A percentile compares a stretch with the other conserved stretches of the same genome.
Evolutionary conservation across 768 basidiomycete genomes (phyloP).

Genomic region (Lentinula sp.): DNA sequence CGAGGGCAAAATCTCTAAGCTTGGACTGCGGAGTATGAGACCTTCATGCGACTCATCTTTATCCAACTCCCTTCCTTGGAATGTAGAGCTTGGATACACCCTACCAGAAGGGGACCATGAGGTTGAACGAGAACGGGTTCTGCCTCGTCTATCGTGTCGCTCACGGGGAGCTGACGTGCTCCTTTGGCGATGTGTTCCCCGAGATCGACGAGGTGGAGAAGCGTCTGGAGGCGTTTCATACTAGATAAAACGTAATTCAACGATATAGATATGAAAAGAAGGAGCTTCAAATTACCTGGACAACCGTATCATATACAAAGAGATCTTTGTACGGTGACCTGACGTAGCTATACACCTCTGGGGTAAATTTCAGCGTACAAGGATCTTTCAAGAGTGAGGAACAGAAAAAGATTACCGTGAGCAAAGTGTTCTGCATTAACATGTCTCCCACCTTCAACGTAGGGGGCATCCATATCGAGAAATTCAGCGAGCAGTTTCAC

Average conservation of each 20-base stretch:
- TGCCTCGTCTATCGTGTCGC: background rate
- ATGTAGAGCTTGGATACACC: slow-evolving; percentile 15
- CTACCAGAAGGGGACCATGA: slow-evolving; percentile 33
- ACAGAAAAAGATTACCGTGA: slow-evolving; percentile 56
- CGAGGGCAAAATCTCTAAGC: background rate
- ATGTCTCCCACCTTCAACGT: slow-evolving; percentile 48
- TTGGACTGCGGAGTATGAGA: background rate
- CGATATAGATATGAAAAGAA: background rate
- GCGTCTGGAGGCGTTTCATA: slow-evolving; percentile 50
- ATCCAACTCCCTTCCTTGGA: background rate
- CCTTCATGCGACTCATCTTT: background rate
- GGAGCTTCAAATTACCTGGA: slow-evolving; percentile 51
- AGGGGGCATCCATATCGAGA: slow-evolving; percentile 69
- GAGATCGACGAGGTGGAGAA: slow-evolving; percentile 23
- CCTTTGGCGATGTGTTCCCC: background rate
- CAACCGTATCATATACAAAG: slow-evolving; percentile 71
- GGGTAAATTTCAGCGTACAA: background rate
- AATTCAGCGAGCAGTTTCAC: slow-evolving; percentile 83
- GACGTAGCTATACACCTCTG: slow-evolving; percentile 86
- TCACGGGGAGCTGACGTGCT: background rate
- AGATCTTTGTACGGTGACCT: slow-evolving; percentile 87
- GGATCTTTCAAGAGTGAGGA: background rate
- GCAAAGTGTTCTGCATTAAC: slow-evolving; percentile 89
- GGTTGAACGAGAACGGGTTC: slow-evolving; percentile 11
- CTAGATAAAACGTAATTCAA: slow-evolving; percentile 25